Evolutionary conservation across 345 rosid species (phyloP), one percentile per base, ranked within the genome.

Genomic region (Noccaea bulbosa): DNA sequence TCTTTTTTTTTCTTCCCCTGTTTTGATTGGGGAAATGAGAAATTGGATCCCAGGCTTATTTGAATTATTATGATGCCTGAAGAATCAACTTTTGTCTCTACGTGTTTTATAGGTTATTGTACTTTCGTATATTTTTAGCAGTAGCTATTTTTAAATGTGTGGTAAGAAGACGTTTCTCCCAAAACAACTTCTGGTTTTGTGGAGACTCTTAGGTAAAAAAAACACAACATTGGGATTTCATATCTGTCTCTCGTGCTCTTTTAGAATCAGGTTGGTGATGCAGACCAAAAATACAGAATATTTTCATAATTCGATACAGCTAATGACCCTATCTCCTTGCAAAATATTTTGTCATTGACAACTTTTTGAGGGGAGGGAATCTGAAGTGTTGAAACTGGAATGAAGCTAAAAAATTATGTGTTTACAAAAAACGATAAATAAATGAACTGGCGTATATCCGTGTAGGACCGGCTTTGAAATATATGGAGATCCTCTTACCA

Each of bases 141-240:
- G 11, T 70, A 62, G 37, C 79, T 76, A 76, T 54, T 27, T 69
- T 47, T 62, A 14, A 54, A 64, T 63, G 65, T 63, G 73, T 61
- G 78, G 78, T 68, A 53, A 67, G 73, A 61, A 68, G 73, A 61
- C 32, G 72, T 74, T n/a, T 53, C 3, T 33, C 17, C 11, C 5
- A 67, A 67, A 67, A 52, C 69, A 67, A 67, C 41, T 30, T 45
- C 55, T 66, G 33, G 45, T 58, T 73, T 73, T 65, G 60, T 57
- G 67, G 54, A 56, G 47, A 10, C 61, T 73, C 37, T 48, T 48
- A 40, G 45, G 47, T 20, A 12, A 11, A 58, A 65, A 22, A 7
- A 56, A 68, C 30, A 27, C 3, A 27, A 40, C 5, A 6, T 49
- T 43, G 10, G 44, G 41, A 60, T 49, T 60, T 59, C 74, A 30